These are phyloP conservation scores for Leishmania mexicana DNA, from an alignment of 208 protist genomes.

Conservation along the genomic window DNA sequence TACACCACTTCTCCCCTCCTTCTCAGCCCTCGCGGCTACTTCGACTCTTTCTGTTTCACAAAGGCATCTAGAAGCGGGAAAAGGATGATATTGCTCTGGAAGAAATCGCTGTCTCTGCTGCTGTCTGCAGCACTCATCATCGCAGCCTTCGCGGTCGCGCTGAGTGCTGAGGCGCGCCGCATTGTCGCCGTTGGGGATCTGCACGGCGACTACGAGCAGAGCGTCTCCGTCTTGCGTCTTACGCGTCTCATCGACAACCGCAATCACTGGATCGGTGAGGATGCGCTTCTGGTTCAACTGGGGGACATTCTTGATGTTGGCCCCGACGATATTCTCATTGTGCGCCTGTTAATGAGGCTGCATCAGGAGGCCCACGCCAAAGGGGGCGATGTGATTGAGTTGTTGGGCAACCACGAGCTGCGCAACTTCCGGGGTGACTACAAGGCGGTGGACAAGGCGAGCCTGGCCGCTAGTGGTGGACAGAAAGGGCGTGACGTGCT, in stretches of 20 bases:
- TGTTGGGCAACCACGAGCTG: conserved; percentile 94
- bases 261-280: conserved; percentile 80
- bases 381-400: conserved; percentile 82
- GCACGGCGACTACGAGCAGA: conserved; percentile 89
- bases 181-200: conserved; percentile 85
- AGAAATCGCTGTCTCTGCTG: background rate
- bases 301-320: conserved; percentile 94
- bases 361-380: conserved; percentile 55
- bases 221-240: conserved; percentile 61
- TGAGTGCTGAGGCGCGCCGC: conserved; percentile 43
- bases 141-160: conserved; percentile 3
- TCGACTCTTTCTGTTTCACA: background rate
- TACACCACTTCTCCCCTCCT: background rate
- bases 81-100: background rate
- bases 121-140: conserved; percentile 5
- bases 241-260: conserved; percentile 68
- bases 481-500: conserved; percentile 51
- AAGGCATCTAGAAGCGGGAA: background rate
- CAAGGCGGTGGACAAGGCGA: conserved; percentile 63
- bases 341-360: conserved; percentile 82
- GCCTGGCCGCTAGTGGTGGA: conserved; percentile 60
- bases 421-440: conserved; percentile 89
- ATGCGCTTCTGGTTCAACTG: conserved; percentile 85
- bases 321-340: conserved; percentile 78
- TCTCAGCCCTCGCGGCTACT: background rate